Conservation (phyloP, 257 asterid genomes). For the Catharanthus roseus region DNA sequence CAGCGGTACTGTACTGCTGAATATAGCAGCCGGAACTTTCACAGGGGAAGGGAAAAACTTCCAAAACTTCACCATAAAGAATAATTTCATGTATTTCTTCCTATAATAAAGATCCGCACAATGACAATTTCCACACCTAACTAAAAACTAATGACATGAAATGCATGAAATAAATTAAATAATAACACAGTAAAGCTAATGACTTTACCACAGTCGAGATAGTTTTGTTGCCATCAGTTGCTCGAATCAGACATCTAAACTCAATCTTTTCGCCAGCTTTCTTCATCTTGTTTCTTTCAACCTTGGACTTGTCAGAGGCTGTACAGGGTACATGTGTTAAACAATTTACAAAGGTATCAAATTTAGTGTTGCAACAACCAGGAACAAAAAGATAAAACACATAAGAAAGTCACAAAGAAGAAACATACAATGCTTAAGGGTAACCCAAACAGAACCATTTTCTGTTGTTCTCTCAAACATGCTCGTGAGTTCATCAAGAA, state of each 20-base stretch:
- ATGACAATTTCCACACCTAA: background rate
- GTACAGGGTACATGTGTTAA: conserved; percentile 9
- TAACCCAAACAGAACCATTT: conserved; percentile 89
- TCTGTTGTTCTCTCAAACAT: conserved; percentile 79
- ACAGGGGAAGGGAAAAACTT: background rate
- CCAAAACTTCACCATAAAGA: background rate
- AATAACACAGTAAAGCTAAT: background rate
- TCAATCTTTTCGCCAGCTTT: conserved; percentile 61
- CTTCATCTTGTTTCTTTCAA: conserved; percentile 51
- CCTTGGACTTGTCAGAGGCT: conserved; percentile 83
- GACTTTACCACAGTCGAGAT: conserved; percentile 60
- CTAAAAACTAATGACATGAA: background rate
- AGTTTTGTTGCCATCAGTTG: conserved; percentile 72
- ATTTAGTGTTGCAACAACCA: background rate
- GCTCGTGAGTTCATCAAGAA: conserved; percentile 67
- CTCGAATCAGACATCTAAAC: conserved; percentile 68
- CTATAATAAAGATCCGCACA: too few relatives aligned
- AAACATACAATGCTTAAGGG: conserved; percentile 64
- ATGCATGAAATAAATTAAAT: background rate
- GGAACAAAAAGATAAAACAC: background rate
- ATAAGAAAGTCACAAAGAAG: background rate
- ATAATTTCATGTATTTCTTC: background rate
- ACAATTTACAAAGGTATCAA: background rate
- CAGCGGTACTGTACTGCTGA: background rate
- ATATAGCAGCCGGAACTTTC: background rate